Base-by-base conservation (phyloP, 2,329 filamentous ascomycete species). In the Arthrinium phaeospermum region DNA sequence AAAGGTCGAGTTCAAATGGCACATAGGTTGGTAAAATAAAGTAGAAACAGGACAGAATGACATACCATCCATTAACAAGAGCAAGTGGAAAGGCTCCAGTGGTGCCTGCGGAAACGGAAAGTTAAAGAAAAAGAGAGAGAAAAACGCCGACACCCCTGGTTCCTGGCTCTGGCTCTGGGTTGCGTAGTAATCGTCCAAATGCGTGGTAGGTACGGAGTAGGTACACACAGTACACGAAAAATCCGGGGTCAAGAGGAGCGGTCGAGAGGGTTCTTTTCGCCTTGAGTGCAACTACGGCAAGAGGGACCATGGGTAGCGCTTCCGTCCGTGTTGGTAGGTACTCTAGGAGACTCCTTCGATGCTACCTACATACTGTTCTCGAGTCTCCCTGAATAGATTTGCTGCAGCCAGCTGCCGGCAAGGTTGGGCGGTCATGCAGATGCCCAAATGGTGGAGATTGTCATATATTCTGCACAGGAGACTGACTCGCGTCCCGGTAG, bases 401-500 rank as follows among this genome's bases (percentile, higher is more conserved):
- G 37, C 47, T 24, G 22, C 47, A 49, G 47, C 22, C 22, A 22
- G 22, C 47, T 49, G 47, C 27, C 14, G 24, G 27, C 51, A 61
- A n/a, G 10, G 30, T 14, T 64, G 57, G 53, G 30, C 51, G 51
- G 24, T 30, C 16, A 19, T 22, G 27, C 27, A 41, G 22, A 64
- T 64, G 57, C 57, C 30, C 57, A 41, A 41, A 64, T n/a, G 57
- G 57, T 64, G 57, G 57, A 41, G 19, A 64, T 7, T 14, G 19
- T 14, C 57, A 64, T 41, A 64, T 41, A 64, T 41, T 19, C 19
- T 37, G 19, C n/a, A 19, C 57, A 24, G 19, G 10, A 64, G 57
- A 64, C 57, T 64, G 57, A 64, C 57, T 64, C 57, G 57, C 10
- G 57, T 41, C 57, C 57, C 57, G 57, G 30, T 2, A 24, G 19